Evolutionary conservation across 495 filamentous ascomycete genomes (phyloP).

Genomic region (Gamarada debralockiae): DNA sequence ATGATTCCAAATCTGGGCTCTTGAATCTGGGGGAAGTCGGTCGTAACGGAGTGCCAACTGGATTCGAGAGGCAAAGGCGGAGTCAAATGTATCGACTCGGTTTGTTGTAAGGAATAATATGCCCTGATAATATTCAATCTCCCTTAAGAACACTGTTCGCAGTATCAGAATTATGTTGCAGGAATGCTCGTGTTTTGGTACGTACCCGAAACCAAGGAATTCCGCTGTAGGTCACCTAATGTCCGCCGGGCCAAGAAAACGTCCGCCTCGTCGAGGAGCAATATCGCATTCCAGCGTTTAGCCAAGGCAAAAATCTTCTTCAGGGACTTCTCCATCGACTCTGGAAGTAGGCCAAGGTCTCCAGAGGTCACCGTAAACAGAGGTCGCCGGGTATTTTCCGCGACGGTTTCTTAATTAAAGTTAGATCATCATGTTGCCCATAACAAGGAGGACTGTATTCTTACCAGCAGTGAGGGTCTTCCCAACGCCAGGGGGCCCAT

Average conservation of each 20-base stretch:
- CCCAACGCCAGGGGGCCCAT: neutral
- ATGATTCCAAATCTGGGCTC: too few species aligned
- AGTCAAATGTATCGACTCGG: conserved; percentile 33
- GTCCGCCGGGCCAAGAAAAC: neutral
- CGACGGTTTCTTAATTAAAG: neutral
- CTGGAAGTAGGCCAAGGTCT: neutral
- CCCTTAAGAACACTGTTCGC: conserved; percentile 31
- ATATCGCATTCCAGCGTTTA: neutral
- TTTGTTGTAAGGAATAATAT: conserved; percentile 26
- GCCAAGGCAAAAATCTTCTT: neutral
- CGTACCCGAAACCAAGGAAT: too few species aligned
- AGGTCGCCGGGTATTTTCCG: conserved; percentile 13
- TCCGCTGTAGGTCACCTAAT: too few species aligned
- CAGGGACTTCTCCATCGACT: neutral
- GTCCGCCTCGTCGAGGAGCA: neutral
- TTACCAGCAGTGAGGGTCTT: conserved; percentile 7
- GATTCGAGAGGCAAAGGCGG: conserved; percentile 40
- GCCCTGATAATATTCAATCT: conserved; percentile 34
- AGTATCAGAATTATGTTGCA: too few species aligned
- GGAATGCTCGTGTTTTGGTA: too few species aligned
- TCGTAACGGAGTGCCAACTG: too few species aligned
- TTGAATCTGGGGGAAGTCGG: too few species aligned
- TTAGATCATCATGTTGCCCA: neutral
- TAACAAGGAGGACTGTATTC: conserved; percentile 8
- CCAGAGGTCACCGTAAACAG: neutral